A percentile compares a stretch with the other conserved stretches of the same genome.
Conservation (phyloP, 257 asterid species). For the Cruciata laevipes region DNA sequence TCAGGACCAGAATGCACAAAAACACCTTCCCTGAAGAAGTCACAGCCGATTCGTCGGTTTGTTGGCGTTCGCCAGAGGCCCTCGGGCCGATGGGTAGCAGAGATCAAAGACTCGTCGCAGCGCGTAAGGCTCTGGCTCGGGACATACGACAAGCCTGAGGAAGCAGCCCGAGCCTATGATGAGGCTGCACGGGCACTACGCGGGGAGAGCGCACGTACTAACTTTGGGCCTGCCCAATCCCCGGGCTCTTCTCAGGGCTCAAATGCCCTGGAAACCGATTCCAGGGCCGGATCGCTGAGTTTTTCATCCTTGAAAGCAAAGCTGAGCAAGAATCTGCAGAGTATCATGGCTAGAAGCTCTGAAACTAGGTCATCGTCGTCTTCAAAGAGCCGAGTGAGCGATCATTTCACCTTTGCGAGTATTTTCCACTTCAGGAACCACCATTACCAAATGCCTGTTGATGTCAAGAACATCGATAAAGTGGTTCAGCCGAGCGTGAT, state of each 20-base stretch:
- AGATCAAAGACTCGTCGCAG: constrained; percentile 84
- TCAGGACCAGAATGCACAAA: constrained; percentile 36
- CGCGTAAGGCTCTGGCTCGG: constrained; percentile 80
- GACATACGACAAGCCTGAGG: constrained; percentile 83
- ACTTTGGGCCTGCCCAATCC: constrained; percentile 32
- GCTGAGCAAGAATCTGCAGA: constrained; percentile 70
- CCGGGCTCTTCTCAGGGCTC: constrained; percentile 6
- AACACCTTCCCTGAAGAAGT: constrained; percentile 21
- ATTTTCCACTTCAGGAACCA: constrained; percentile 58
- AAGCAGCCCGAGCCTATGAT: constrained; percentile 81
- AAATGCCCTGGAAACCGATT: constrained; percentile 21
- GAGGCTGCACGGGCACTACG: constrained; percentile 86
- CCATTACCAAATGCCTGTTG: constrained; percentile 39
- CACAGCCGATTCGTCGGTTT: constrained; percentile 36
- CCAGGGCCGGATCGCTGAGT: constrained; percentile 42
- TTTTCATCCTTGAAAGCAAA: constrained; percentile 71
- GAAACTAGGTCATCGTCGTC: constrained; percentile 38
- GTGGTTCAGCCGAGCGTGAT: constrained; percentile 75
- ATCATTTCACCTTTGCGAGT: constrained; percentile 82
- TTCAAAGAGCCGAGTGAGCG: constrained; percentile 64
- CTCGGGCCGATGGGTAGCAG: constrained; percentile 91
- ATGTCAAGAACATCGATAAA: constrained; percentile 49
- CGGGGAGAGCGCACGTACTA: constrained; percentile 81
- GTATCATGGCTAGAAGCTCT: constrained; percentile 61
- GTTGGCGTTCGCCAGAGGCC: constrained; percentile 85